These are phyloP conservation scores for Letharia lupina DNA, from an alignment of 495 filamentous ascomycete genomes.

Conservation along the genomic window DNA sequence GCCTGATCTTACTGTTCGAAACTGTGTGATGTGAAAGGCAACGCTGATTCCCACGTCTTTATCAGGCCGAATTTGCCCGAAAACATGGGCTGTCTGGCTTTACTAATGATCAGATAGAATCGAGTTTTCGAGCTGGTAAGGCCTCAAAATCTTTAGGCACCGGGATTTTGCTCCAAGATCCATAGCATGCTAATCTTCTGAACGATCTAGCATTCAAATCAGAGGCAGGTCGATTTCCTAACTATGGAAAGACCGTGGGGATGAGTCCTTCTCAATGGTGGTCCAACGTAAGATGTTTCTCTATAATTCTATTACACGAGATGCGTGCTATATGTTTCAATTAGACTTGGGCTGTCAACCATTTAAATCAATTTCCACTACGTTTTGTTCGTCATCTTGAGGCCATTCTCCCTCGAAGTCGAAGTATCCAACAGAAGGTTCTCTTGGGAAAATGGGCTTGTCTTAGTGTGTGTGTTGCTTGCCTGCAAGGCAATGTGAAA, in stretches of 20 bases:
- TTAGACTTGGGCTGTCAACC: background rate
- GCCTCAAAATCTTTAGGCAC: background rate
- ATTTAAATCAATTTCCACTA: background rate
- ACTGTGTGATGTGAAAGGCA: background rate
- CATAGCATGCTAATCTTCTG: background rate
- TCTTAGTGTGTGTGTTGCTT: background rate
- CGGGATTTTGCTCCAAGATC: background rate
- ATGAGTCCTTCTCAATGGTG: constrained; percentile 60
- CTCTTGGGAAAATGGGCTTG: background rate
- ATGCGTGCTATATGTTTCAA: too few species aligned
- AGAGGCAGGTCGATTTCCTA: constrained; percentile 46
- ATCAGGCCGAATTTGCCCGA: constrained; percentile 41
- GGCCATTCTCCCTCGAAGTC: background rate
- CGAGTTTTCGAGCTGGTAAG: constrained; percentile 28
- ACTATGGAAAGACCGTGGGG: constrained; percentile 56
- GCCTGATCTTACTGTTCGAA: background rate
- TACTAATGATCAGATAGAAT: constrained; percentile 29
- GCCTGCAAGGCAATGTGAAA: background rate
- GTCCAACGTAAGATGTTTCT: constrained; percentile 42
- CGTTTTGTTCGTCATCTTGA: constrained; percentile 20
- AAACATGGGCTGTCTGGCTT: constrained; percentile 44
- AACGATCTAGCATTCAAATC: constrained; percentile 39
- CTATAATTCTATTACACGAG: constrained; percentile 7
- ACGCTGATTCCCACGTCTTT: background rate
- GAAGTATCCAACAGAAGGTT: background rate